Conservation (phyloP, 768 basidiomycete genomes). For the Imleria badia region DNA sequence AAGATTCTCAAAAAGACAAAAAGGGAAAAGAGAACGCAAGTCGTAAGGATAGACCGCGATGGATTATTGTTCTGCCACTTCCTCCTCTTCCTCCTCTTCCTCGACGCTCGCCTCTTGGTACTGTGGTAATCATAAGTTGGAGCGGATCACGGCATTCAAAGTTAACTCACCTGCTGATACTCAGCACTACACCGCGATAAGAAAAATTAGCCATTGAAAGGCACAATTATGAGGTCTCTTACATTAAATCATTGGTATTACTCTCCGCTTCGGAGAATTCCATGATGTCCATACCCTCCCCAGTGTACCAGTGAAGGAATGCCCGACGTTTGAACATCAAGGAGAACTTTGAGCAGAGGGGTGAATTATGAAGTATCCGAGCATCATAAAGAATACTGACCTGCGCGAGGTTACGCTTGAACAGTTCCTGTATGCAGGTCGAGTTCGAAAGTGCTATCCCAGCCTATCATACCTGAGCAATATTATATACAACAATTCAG, state of each 20-base stretch:
- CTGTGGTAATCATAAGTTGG: slow-evolving; percentile 29
- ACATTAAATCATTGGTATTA: slow-evolving; percentile 80
- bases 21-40: not conserved
- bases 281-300: slow-evolving; percentile 85
- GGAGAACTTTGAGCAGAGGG: slow-evolving; percentile 50
- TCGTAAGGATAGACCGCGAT: not conserved
- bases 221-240: slow-evolving; percentile 31
- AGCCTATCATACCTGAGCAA: slow-evolving; percentile 41
- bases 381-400: slow-evolving; percentile 34
- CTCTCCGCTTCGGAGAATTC: slow-evolving; percentile 89
- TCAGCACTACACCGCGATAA: slow-evolving; percentile 59
- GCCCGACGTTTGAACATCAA: slow-evolving; percentile 83
- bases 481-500: not conserved
- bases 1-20: slow-evolving; percentile 1
- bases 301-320: slow-evolving; percentile 90
- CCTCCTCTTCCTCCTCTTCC: slow-evolving; percentile 42
- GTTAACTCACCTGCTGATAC: slow-evolving; percentile 71
- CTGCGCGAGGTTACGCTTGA: slow-evolving; percentile 66
- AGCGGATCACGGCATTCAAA: not conserved
- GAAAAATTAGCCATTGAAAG: slow-evolving; percentile 5
- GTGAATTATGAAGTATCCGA: slow-evolving; percentile 1
- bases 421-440: slow-evolving; percentile 83
- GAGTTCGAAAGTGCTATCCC: slow-evolving; percentile 76
- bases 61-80: slow-evolving; percentile 31
- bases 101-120: slow-evolving; percentile 58